These are phyloP conservation scores for Ustilago tritici DNA, from an alignment of 1,284 basidiomycete species.

Conservation along the genomic window DNA sequence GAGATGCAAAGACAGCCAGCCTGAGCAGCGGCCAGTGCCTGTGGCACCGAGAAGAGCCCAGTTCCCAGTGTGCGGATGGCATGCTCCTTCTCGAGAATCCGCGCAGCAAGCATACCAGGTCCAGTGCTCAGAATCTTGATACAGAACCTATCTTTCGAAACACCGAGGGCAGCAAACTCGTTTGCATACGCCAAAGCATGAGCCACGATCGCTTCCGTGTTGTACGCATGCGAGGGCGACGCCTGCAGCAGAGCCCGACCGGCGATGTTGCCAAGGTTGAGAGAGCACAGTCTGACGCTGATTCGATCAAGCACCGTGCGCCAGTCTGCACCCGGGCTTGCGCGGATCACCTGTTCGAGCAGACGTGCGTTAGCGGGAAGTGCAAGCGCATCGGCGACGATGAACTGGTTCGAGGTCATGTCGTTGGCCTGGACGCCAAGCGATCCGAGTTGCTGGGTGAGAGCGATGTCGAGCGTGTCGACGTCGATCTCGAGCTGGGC, in stretches of 20 bases:
- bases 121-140: constrained; percentile 70
- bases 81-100: constrained; percentile 42
- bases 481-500: constrained; percentile 47
- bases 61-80: constrained; percentile 69
- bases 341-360: constrained; percentile 29
- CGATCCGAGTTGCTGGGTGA: constrained; percentile 34
- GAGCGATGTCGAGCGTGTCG: constrained; percentile 31
- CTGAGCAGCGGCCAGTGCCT: constrained; percentile 68
- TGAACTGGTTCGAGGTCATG: constrained; percentile 51
- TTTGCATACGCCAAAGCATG: constrained; percentile 35
- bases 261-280: constrained; percentile 33
- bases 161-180: constrained; percentile 28
- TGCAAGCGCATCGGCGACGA: constrained; percentile 38
- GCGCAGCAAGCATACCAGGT: constrained; percentile 67
- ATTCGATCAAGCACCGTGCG: constrained; percentile 30
- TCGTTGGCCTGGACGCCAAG: constrained; percentile 43
- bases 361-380: constrained; percentile 14
- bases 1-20: constrained; percentile 67
- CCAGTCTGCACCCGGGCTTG: constrained; percentile 31
- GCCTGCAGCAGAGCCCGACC: constrained; percentile 37
- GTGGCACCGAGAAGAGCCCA: constrained; percentile 65
- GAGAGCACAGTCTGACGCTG: constrained; percentile 29
- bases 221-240: constrained; percentile 29
- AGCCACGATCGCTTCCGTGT: constrained; percentile 25
- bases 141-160: constrained; percentile 61